Base-by-base conservation (phyloP, 108 stramenopile genomes). In the Discostella stelligeroides region DNA sequence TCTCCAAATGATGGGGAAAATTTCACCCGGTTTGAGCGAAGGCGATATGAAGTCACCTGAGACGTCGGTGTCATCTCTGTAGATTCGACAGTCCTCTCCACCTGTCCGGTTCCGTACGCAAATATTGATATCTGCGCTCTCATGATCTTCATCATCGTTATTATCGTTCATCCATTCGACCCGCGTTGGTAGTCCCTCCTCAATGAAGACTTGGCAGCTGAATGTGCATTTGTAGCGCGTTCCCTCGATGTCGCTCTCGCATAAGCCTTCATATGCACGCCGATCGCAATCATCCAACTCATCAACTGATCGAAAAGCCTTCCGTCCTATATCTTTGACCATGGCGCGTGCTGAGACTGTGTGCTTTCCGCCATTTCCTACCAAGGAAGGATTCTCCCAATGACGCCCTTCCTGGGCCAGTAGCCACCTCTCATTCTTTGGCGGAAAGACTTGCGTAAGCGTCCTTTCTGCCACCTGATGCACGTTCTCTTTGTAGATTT, bases 1-100 rank as follows among this genome's bases (percentile, higher is more conserved):
- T 12, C 72, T 61, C 86, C 86, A 88, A 18, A 75, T 46, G 43
- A 90, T 74, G 11, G 81, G 82, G 30, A 63, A 69, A 20, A 90
- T 38, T 54, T 86, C 72, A 23, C 83, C 84, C 0, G 83, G 70
- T 27, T 66, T 57, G 43, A 90, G 65, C 8, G 14, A 28, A 30
- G 80, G 76, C 7, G 71, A 47, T 20, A 77, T 37, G 41, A 77
- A 81, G 38, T 81, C 69, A 4, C 80, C 80, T 2, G 59, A 41
- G 45, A 64, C 27, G n/a, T 30, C 21, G 0, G 53, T 20, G 17
- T 51, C 66, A 34, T 79, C 77, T 37, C 28, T 20, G 37, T 71
- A 66, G 29, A 49, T 45, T 42, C 46, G 18, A 41, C 77, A 79
- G 1, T 62, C 34, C 27, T 53, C 50, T 13, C 50, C 50, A 30